These are phyloP conservation scores for Sequoiadendron giganteum DNA, from an alignment of 75 land plant genomes.

Conservation along the genomic window DNA sequence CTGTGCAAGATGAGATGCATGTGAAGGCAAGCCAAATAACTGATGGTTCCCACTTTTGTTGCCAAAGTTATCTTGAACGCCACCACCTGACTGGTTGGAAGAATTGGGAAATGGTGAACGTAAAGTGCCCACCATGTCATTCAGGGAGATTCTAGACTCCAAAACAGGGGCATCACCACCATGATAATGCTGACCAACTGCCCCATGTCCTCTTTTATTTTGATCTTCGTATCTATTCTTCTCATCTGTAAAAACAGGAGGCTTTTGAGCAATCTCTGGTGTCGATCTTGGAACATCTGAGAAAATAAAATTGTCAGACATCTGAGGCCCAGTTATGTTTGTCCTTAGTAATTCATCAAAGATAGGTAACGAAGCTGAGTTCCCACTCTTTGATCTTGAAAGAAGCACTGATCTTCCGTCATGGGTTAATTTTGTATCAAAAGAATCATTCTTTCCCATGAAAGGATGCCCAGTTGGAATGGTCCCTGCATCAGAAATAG, in stretches of 20 bases:
- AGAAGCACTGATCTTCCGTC: not conserved
- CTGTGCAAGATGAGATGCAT: conserved; percentile 7
- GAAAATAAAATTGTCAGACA: conserved; percentile 1
- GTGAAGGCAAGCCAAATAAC: conserved; percentile 8
- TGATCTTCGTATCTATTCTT: conserved; percentile 16
- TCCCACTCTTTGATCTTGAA: conserved; percentile 2
- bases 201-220: not conserved
- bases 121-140: conserved; percentile 3
- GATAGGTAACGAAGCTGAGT: not conserved
- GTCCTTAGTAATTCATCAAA: conserved; percentile 1
- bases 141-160: conserved; percentile 4
- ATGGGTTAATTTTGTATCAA: not conserved
- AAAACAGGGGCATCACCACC: not conserved
- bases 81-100: not conserved
- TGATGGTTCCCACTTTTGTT: conserved; percentile 10
- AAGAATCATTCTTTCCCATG: not conserved
- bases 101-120: not conserved
- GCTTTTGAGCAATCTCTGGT: not conserved
- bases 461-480: not conserved
- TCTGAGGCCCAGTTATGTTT: not conserved
- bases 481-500: conserved; percentile 1
- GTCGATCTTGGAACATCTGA: not conserved
- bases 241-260: conserved; percentile 4
- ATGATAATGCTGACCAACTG: not conserved
- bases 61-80: not conserved